Evolutionary conservation across 1,284 basidiomycete genomes (phyloP), one percentile per base, ranked within the genome.

Genomic region (Bondarzewia mesenterica): DNA sequence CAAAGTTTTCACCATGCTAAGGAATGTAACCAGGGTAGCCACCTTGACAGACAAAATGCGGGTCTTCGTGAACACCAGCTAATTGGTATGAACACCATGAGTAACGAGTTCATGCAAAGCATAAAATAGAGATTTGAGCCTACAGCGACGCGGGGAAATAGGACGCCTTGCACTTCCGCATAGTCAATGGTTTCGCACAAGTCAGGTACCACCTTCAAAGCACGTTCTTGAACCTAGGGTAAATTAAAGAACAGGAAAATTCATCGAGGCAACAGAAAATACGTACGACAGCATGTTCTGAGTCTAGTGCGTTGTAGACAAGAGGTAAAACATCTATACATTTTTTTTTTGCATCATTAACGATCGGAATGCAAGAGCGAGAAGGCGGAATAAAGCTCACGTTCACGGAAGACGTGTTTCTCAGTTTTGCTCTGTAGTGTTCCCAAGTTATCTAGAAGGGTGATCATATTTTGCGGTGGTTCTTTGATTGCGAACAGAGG

Each of bases 381-480:
- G 12, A 18, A 47, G 39, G 20, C 26, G 47, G 39, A 42, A 32
- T 4, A 32, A 40, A 7, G 73, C 87, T 61, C 55, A 94, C 92
- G 86, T 66, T 93, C 91, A 55, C 91, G 75, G 63, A 99, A 99
- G 3, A 88, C 78, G 4, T 70, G 68, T 42, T 93, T 92, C 46
- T 89, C 83, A 1, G 92, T 94, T 69, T 99, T 99, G 51, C 75
- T 79, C 59, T 95, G 91, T 40, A 99, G 77, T 64, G 96, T 78
- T 20, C 78, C 71, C 14, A 98, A 74, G 60, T 96, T 94, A 54
- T 97, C 94, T 36, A 99, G 67, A 21, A 97, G 68, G 1, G 91
- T 94, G 47, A 95, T 67, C 87, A 96, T 93, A 58, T 94, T 97
- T 65, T 98, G 94, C 0, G 95, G 93, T 20, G 96, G 95, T 60